These are phyloP conservation scores for Lactarius evosmus DNA, from an alignment of 768 basidiomycete genomes.

Conservation along the genomic window DNA sequence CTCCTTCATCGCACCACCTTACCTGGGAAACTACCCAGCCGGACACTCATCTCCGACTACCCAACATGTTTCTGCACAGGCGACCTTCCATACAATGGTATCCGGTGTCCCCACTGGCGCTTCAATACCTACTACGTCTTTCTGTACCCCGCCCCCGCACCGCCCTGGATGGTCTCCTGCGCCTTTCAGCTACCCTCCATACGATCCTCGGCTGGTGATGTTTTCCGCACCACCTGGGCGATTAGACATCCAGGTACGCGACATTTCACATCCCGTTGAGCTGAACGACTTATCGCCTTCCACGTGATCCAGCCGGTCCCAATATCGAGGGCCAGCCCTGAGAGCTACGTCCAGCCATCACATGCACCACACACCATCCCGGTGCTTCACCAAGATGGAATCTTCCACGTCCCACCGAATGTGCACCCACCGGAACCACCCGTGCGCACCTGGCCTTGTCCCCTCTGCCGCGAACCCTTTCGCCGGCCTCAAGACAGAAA, in stretches of 20 bases:
- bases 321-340: not conserved
- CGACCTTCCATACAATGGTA: not conserved
- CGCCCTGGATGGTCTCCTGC: not conserved
- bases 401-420: not conserved
- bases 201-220: not conserved
- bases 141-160: not conserved
- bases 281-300: not conserved
- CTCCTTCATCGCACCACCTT: not conserved
- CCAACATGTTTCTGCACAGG: not conserved
- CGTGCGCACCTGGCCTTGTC: not conserved
- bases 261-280: not conserved
- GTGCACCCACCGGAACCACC: not conserved
- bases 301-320: not conserved
- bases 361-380: not conserved
- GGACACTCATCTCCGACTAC: not conserved
- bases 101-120: not conserved
- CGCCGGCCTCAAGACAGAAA: not conserved
- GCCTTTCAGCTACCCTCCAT: not conserved
- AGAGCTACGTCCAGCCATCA: not conserved
- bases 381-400: not conserved
- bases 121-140: not conserved
- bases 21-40: not conserved
- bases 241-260: constrained; percentile 5
- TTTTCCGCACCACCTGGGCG: not conserved
- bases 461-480: not conserved